Evolutionary conservation across 2,329 filamentous ascomycete genomes (phyloP), one percentile per base, ranked within the genome.

Genomic region (Fusarium nurragi): DNA sequence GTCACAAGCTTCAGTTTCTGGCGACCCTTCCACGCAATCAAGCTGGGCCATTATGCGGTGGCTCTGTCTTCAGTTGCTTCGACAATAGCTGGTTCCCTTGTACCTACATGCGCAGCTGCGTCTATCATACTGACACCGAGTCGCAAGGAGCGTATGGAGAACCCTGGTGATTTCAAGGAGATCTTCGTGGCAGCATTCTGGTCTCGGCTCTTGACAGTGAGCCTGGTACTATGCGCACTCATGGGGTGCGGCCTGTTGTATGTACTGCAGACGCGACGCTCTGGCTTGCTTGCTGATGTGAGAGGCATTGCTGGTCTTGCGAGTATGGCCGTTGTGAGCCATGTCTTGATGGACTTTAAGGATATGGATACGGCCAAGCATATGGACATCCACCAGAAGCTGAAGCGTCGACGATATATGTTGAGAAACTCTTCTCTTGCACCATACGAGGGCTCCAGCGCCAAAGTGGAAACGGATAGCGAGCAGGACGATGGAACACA

Each of bases 301-400:
- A 88, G 87, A 66, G 90, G 90, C 7, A 91, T 93, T 48, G 89
- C 90, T 3, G 90, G 90, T 3, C 81, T 92, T 34, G 90, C 90
- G 7, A 87, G 89, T 54, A 92, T 93, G 89, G 90, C 90, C 11
- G 90, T 90, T 4, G 86, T 86, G 60, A 88, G 85, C 64, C 90
- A 92, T 66, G 90, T 92, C 72, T 78, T 92, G 64, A 88, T 87
- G 76, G 90, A 93, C 71, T 92, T 93, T 71, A 87, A 87, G 63
- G 88, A 88, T 54, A 85, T 91, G 77, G 90, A 93, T 71, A 85
- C 86, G 2, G 88, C 86, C 9, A 86, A 83, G 6, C 86, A 89
- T 51, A 79, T 86, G 45, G 84, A 88, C 49, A 92, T 93, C 38
- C 90, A 92, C 73, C 80, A 86, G 46, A 85, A 83, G 67, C 80